A percentile compares a stretch with the other conserved stretches of the same genome.
Conservation (phyloP, 257 asterid species). For the Apocynum venetum region DNA sequence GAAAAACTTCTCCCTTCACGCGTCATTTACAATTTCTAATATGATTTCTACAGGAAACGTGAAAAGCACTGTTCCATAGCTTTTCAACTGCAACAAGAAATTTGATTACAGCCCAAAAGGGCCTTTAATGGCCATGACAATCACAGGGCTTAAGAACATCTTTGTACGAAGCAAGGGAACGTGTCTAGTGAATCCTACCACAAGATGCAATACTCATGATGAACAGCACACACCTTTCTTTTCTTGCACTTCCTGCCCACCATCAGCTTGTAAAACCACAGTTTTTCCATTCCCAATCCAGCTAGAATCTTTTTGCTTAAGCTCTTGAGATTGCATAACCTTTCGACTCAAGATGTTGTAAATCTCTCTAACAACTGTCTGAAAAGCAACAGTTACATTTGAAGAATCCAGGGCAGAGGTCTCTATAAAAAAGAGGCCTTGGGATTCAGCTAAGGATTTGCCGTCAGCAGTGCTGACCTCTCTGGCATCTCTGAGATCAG, state of each 20-base stretch:
- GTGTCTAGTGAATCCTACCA: not conserved
- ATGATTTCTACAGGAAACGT: slow-evolving; percentile 23
- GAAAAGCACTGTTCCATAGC: slow-evolving; percentile 3
- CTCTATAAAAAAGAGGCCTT: slow-evolving; percentile 82
- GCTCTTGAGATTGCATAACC: slow-evolving; percentile 93
- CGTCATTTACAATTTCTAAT: slow-evolving; percentile 37
- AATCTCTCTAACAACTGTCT: slow-evolving; percentile 79
- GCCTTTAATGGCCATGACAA: not conserved
- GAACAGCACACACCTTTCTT: slow-evolving; percentile 68
- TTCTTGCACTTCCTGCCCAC: slow-evolving; percentile 32
- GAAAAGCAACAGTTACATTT: slow-evolving; percentile 69
- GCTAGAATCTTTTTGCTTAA: slow-evolving; percentile 51
- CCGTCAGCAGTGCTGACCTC: slow-evolving; percentile 91
- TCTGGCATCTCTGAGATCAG: slow-evolving; percentile 85
- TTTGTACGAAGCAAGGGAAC: not conserved
- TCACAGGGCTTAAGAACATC: slow-evolving; percentile 8
- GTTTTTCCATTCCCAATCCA: slow-evolving; percentile 62
- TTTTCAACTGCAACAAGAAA: slow-evolving; percentile 15
- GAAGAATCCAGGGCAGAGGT: slow-evolving; percentile 95
- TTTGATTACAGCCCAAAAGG: slow-evolving; percentile 2
- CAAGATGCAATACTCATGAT: slow-evolving; percentile 29
- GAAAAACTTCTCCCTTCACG: slow-evolving; percentile 11
- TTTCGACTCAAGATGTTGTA: slow-evolving; percentile 77
- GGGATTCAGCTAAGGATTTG: slow-evolving; percentile 75
- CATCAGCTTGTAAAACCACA: slow-evolving; percentile 67